Evolutionary conservation across 306 rosid species (phyloP).

Genomic region (Citrullus amarus): DNA sequence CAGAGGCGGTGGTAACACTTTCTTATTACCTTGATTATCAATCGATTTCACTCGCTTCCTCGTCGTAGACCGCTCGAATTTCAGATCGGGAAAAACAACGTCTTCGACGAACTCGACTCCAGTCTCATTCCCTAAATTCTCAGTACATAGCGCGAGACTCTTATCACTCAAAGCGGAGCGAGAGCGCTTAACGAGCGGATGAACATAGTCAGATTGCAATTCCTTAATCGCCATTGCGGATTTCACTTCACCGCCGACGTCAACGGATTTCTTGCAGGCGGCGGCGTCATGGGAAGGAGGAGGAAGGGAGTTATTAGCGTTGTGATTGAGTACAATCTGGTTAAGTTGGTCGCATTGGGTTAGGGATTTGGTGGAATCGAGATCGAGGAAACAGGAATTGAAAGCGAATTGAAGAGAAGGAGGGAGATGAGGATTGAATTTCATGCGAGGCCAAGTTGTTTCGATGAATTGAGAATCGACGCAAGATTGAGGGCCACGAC

Average conservation of each 20-base stretch:
- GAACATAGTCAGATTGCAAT: conserved; percentile 32
- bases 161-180: conserved; percentile 28
- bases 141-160: conserved; percentile 74
- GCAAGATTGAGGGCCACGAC: conserved; percentile 40
- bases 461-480: conserved; percentile 50
- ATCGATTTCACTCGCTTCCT: conserved; percentile 23
- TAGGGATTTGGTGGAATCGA: neutral
- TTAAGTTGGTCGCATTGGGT: neutral
- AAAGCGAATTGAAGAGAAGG: conserved; percentile 20
- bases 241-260: neutral
- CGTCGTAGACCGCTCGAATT: conserved; percentile 11
- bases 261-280: neutral
- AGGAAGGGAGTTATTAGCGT: neutral
- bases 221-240: conserved; percentile 3
- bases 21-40: conserved; percentile 5
- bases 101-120: conserved; percentile 48
- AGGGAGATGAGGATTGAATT: conserved; percentile 17
- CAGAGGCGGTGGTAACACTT: conserved; percentile 74
- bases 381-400: conserved; percentile 19
- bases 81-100: conserved; percentile 24
- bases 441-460: conserved; percentile 15
- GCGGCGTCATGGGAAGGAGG: conserved; percentile 13
- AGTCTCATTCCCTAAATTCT: conserved; percentile 71
- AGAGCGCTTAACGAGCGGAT: conserved; percentile 47
- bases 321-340: neutral